phyloP scores from a whole-genome alignment of 768 basidiomycete species.

The Lactifluus rugatus region DNA sequence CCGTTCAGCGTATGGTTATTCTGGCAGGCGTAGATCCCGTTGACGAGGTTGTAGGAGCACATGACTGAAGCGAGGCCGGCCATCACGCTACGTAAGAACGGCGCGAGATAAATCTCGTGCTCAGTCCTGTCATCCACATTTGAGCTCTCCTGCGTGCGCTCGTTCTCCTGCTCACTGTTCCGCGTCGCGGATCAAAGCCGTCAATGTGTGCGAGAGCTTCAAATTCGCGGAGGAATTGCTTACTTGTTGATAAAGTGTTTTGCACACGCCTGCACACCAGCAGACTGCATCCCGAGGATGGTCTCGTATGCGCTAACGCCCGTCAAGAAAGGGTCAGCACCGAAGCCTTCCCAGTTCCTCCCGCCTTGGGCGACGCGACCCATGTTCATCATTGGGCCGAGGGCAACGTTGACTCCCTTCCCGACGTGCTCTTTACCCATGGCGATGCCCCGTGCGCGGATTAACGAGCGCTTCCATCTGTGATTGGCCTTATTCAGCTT shows the following conservation, averaged over 20 bases:
- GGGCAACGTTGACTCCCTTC: constrained; percentile 76
- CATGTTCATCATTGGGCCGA: constrained; percentile 83
- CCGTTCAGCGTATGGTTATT: constrained; percentile 62
- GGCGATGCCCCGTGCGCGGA: constrained; percentile 63
- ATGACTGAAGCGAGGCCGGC: constrained; percentile 66
- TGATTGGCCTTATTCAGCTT: neutral
- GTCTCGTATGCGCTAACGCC: constrained; percentile 77
- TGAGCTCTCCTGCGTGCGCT: constrained; percentile 44
- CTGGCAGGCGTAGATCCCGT: constrained; percentile 67
- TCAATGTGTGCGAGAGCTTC: neutral
- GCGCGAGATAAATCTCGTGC: constrained; percentile 65
- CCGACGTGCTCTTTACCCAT: constrained; percentile 78
- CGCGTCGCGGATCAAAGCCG: neutral
- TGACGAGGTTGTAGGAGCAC: constrained; percentile 69
- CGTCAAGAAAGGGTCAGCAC: constrained; percentile 79
- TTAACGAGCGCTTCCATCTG: constrained; percentile 68
- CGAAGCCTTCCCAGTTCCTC: constrained; percentile 94
- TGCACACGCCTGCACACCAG: constrained; percentile 78
- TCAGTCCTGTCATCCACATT: constrained; percentile 74
- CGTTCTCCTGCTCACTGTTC: constrained; percentile 60
- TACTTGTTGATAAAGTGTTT: constrained; percentile 78
- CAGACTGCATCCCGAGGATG: constrained; percentile 67
- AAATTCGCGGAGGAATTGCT: constrained; percentile 19
- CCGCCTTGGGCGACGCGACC: constrained; percentile 71
- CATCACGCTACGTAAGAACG: constrained; percentile 61